phyloP scores from a whole-genome alignment of 148 eudicot species.

The Rheum nobile region DNA sequence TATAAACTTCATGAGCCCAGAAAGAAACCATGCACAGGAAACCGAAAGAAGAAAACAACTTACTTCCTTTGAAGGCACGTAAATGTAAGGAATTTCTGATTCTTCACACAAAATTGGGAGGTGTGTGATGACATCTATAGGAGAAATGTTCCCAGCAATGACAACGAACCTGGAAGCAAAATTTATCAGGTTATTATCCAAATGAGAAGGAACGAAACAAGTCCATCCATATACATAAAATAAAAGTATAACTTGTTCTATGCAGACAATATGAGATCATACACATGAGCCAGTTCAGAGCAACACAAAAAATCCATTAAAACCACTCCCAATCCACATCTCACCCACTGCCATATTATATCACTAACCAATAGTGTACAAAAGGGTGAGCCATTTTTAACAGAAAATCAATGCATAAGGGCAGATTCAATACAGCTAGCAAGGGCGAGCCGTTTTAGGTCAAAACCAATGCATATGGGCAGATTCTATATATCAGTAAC shows the following conservation, averaged over 20 bases:
- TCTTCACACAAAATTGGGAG: conserved; percentile 90
- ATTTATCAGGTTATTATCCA: neutral
- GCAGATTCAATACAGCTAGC: too few relatives aligned
- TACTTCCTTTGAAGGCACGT: conserved; percentile 87
- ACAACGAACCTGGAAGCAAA: conserved; percentile 63
- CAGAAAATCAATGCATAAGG: neutral
- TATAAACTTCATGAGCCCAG: too few relatives aligned
- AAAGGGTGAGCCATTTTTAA: too few relatives aligned
- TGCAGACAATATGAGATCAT: neutral
- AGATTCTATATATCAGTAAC: too few relatives aligned
- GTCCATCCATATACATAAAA: neutral
- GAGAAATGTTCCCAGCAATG: conserved; percentile 97
- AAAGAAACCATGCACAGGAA: neutral
- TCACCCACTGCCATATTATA: too few relatives aligned
- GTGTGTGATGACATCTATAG: conserved; percentile 95
- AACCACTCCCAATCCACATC: too few relatives aligned
- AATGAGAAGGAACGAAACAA: neutral
- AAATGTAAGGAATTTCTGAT: conserved; percentile 75
- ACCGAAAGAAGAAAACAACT: conserved; percentile 10
- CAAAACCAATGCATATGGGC: neutral
- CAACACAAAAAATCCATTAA: too few relatives aligned
- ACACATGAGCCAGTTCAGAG: too few relatives aligned
- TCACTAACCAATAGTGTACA: too few relatives aligned
- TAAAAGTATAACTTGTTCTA: neutral
- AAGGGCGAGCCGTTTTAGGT: neutral